Percentiles rank a stretch among this genome's conserved stretches.
Conservation (phyloP, 2,329 filamentous ascomycete species). For the Aureobasidium zeae region DNA sequence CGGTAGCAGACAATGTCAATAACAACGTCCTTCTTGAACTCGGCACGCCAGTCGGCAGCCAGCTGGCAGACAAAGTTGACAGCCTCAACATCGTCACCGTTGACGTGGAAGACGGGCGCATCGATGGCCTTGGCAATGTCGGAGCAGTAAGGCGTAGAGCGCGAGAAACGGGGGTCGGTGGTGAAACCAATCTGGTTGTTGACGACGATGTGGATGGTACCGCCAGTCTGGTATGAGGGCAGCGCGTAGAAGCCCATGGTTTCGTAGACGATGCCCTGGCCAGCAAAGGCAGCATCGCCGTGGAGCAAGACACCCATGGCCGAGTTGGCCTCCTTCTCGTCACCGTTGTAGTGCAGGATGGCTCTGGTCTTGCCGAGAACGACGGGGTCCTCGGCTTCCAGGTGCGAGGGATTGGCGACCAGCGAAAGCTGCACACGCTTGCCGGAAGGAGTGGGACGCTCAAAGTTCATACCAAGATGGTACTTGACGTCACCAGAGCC, state of each 20-base stretch:
- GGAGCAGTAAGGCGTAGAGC: constrained; percentile 96
- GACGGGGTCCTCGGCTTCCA: constrained; percentile 96
- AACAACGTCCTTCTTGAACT: constrained; percentile 97
- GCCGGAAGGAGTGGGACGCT: constrained; percentile 92
- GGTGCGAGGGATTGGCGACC: constrained; percentile 94
- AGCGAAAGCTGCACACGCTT: constrained; percentile 99
- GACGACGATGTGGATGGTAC: constrained; percentile 92
- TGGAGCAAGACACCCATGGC: constrained; percentile 96
- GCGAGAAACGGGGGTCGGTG: constrained; percentile 91
- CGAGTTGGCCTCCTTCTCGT: constrained; percentile 77
- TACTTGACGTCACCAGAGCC: constrained; percentile 99
- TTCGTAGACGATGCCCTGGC: constrained; percentile 95
- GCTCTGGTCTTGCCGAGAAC: constrained; percentile 95
- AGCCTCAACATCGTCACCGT: constrained; percentile 95
- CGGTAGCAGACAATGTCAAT: constrained; percentile 98
- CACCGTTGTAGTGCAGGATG: constrained; percentile 98
- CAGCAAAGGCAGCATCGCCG: constrained; percentile 94
- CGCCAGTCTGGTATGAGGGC: constrained; percentile 91
- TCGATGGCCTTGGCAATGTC: constrained; percentile 99
- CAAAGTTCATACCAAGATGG: constrained; percentile 99
- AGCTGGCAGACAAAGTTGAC: constrained; percentile 98
- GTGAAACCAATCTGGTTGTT: constrained; percentile 99
- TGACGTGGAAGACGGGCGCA: constrained; percentile 97
- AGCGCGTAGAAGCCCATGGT: constrained; percentile 96
- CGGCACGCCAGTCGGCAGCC: constrained; percentile 92